Evolutionary conservation across 2,329 filamentous ascomycete genomes (phyloP), one percentile per base, ranked within the genome.

Genomic region (Ophiocordyceps polyrhachis-furcata): DNA sequence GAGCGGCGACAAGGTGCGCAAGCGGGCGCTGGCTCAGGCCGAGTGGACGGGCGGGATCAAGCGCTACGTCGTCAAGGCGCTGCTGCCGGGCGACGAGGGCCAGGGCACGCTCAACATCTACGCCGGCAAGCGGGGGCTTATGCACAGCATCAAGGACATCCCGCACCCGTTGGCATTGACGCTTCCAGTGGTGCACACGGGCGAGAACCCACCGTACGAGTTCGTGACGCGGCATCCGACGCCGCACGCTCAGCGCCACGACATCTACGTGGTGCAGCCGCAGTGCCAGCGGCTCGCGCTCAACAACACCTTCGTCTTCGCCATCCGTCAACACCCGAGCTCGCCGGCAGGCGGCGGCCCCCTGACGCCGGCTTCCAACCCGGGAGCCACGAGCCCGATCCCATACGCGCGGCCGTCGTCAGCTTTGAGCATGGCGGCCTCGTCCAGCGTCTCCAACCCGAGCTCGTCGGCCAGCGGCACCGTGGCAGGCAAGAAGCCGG

Each of bases 281-380:
- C 93, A 98, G 61, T 98, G 91, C 59, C 74, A 81, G 51, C 77
- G 80, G 23, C 69, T 98, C 25, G 88, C 86, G 1, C 70, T 93
- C 46, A 95, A 96, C 67, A 96, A 98, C 59, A 98, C 91, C 0
- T 98, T 95, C 57, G 89, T 98, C 25, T 98, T 98, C 61, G 83
- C 83, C 44, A 83, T 98, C 48, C 83, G 91, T 41, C 91, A 98
- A 57, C 88, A 98, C 58, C 84, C 88, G 0, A 70, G 66, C 58
- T 81, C 85, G 49, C 40, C 58, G 55, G 7, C 44, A 57, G 25
- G 65, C 62, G 23, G 55, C 55, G 2, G 35, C 4, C 17, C 35
- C 12, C 56, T 69, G 48, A 67, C 67, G 11, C 65, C 69, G 5
- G 61, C 67, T 6, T 68, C 65, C 42, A 70, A 70, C 48, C 63